phyloP scores from a whole-genome alignment of 2,329 filamentous ascomycete species.

The Clarireedia sp. region DNA sequence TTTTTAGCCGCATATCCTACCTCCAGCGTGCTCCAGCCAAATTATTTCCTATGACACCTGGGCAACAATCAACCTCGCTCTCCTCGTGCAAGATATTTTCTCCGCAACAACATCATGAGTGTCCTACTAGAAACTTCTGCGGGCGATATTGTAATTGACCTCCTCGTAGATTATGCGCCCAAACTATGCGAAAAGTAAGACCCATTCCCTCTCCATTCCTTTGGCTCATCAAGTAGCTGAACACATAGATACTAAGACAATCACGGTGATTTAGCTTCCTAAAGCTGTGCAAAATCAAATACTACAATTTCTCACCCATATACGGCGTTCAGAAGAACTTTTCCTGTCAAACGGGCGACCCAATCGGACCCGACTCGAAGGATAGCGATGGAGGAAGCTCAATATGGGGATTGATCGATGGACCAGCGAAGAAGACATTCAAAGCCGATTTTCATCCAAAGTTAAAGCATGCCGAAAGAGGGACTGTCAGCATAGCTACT shows the following conservation, averaged over 20 bases:
- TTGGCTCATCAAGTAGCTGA: conserved; percentile 38
- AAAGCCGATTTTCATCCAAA: conserved; percentile 78
- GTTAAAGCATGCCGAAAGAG: conserved; percentile 79
- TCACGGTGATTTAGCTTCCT: conserved; percentile 61
- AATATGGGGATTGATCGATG: conserved; percentile 79
- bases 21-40: background rate
- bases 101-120: conserved; percentile 56
- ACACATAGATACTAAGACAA: conserved; percentile 43
- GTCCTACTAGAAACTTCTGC: conserved; percentile 88
- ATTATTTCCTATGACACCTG: background rate
- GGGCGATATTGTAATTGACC: conserved; percentile 90
- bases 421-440: conserved; percentile 66
- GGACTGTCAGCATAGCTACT: conserved; percentile 97
- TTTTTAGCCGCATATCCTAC: background rate
- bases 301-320: conserved; percentile 94
- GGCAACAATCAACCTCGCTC: background rate
- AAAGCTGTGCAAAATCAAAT: conserved; percentile 98
- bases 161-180: conserved; percentile 81
- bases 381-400: conserved; percentile 89
- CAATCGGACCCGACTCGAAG: conserved; percentile 74
- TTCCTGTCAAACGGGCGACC: conserved; percentile 93
- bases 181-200: conserved; percentile 92
- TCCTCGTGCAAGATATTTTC: background rate
- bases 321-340: conserved; percentile 92
- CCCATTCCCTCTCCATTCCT: conserved; percentile 3